Evolutionary conservation across 257 asterid species (phyloP), one percentile per base, ranked within the genome.

Genomic region (Paraleonurus japonicus): DNA sequence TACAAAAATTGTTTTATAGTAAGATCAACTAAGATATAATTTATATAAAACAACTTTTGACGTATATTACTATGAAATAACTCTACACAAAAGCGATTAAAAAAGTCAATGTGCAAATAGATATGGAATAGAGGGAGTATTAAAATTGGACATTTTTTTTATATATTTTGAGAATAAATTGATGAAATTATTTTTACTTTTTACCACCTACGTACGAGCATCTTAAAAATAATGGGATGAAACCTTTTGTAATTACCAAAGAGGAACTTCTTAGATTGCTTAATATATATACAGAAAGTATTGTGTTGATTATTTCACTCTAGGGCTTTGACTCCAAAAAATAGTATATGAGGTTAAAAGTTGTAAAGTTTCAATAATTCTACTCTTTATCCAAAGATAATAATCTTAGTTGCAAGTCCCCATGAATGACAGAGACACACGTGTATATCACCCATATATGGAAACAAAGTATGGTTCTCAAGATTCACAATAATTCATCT

Each of bases 381-480:
- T 16, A 50, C 3, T 39, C 53, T 50, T 51, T 61, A 63, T 62
- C 22, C 13, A 39, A 27, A 27, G 69, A 58, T 60, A 72, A 50
- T 35, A 33, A 65, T 43, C 70, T 41, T 17, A 67, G 65, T 69
- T 48, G 65, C 65, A 66, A 71, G 70, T 79, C 62, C 78, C 70
- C 7, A 67, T 24, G 70, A 55, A 48, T 53, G 66, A 30, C 67
- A 67, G 26, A 15, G 27, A 47, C 68, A 71, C 77, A 65, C 75
- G 72, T 65, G 64, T 66, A 20, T 30, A 57, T 50, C 80, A 11
- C 57, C 77, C 64, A 71, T 55, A 59, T 64, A 69, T 74, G 82
- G 76, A 74, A 58, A 74, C 70, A 78, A 63, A 63, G 72, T 26
- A 71, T 71, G 71, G 61, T 37, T 69, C n/a, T 23, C 17, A 73